Base-by-base conservation (phyloP, 2,329 filamentous ascomycete genomes). In the Fusarium virguliforme region DNA sequence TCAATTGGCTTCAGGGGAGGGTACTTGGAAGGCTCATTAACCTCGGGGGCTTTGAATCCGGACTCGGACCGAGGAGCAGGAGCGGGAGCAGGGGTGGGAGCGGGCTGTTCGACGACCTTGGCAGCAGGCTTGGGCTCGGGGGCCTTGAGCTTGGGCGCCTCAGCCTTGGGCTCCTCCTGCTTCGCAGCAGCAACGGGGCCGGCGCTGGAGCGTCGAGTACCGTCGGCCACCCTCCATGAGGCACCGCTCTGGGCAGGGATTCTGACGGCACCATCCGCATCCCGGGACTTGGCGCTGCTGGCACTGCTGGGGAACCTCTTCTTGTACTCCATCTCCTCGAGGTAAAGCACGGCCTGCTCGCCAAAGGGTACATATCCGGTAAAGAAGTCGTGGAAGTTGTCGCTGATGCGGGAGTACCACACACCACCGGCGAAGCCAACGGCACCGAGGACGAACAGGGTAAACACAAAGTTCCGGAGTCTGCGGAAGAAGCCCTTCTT, bases 301-400 rank as follows among this genome's bases (percentile, higher is more conserved):
- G 77, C 75, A 40, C 82, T 84, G 77, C 82, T 84, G 74, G 83
- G 88, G 85, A 97, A 98, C 64, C 93, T 91, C 82, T 92, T 94
- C 79, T 92, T 90, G 85, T 97, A 98, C 78, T 98, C 94, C 74
- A 92, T 89, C 84, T 99, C 96, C 83, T 99, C 96, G 58, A 99
- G 91, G 84, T 97, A 98, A 28, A 97, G 89, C 50, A 99, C 95
- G 18, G 92, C 92, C 79, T 97, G 94, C 83, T 99, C 96, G 77
- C 95, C 96, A 74, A 93, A 97, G 24, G 96, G 96, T 18, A 99
- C 84, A 81, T 95, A 99, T 83, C 98, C 95, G 76, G 95, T 98
- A 84, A 99, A 99, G 86, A 98, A 96, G 82, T 99, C 96, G 83
- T 99, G 95, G 88, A 98, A 99, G 83, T 94, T 97, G 85, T 99